Base-by-base conservation (phyloP, 2,329 filamentous ascomycete species). In the Pseudopyricularia cyperi region DNA sequence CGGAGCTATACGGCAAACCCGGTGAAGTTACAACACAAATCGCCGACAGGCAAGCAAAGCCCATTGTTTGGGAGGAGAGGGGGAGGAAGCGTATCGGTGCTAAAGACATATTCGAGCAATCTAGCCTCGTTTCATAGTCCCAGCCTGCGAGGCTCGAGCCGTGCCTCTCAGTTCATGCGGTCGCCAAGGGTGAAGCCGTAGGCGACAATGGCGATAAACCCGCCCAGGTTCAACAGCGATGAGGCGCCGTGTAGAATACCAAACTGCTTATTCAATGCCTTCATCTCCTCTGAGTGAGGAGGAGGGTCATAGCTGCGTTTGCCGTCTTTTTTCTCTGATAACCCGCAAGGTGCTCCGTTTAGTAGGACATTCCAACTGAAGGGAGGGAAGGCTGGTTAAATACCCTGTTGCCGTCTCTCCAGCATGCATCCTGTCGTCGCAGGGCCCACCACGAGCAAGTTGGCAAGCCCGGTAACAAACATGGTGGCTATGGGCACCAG, bases 281-380 rank as follows among this genome's bases (percentile, higher is more conserved):
- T 67, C 90, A 97, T 96, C 70, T 91, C 87, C 59, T 83, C 75
- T 5, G 86, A 93, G 61, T 95, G 87, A 37, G 89, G 87, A 1
- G 82, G 77, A 51, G 79, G 71, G 57, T 95, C 89, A 61, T 85
- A 87, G 66, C 83, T 87, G 64, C 85, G 87, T 76, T 95, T 96
- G 52, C 89, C 89, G 64, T 96, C 91, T 60, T 84, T 82, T 55
- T 85, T 89, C 73, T 91, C 90, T 82, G 55, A 30, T 34, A 44
- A 52, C 9, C 46, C 28, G 49, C 37, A 28, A 52, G 15, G 52
- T 4, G 47, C 30, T 24, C 35, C 46, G 5, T n/a, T 15, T 28
- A 52, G 46, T 32, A 30, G 22, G 17, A 3, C 35, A 8, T 14
- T 9, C 35, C 17, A 22, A 28, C 32, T 46, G 44, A 39, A 4